Base-by-base conservation (phyloP, 768 basidiomycete species). In the Kwoniella sp. region DNA sequence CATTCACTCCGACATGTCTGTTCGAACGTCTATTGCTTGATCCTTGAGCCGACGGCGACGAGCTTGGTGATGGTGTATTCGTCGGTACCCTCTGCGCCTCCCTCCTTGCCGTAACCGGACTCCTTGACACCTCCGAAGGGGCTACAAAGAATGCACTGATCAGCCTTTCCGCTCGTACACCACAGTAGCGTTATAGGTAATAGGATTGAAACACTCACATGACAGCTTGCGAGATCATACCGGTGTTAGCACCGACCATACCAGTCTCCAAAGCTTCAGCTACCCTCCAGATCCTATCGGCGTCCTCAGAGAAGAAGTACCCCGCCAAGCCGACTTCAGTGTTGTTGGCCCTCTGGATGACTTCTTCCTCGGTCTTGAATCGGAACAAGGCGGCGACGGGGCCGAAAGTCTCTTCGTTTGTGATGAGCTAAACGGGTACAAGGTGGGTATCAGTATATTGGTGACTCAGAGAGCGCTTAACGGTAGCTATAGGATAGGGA, bases 351-450 rank as follows among this genome's bases (percentile, higher is more conserved):
- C 29, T 34, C 60, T 68, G 71, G 61, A 98, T 84, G 0, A 93
- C 93, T 79, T 98, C 90, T 50, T 93, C 93, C 82, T 99, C 96
- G 0, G 92, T 93, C 80, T 91, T 87, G 76, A 99, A 99, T 76
- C 89, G 89, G 78, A 86, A 88, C 25, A 99, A 82, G 30, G 75
- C 75, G 5, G 73, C 77, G 28, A 77, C 53, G 1, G 81, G 94
- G 0, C 95, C 96, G 74, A 99, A 99, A 0, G 96, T 98, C 84
- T 99, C 96, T 79, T 98, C 96, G 11, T 74, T 75, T 72, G 86
- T 85, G 72, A 95, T 76, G 37, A 85, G 82, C 71, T 78, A 30
- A 0, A 61, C 1, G 23, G 28, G 4, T 11, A 4, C 4, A 29
- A 4, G 5, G 20, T 17, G 15, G 17, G 15, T 23, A 53, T 74